Base-by-base conservation (phyloP, 305 asterid genomes). In the Striga hermonthica region DNA sequence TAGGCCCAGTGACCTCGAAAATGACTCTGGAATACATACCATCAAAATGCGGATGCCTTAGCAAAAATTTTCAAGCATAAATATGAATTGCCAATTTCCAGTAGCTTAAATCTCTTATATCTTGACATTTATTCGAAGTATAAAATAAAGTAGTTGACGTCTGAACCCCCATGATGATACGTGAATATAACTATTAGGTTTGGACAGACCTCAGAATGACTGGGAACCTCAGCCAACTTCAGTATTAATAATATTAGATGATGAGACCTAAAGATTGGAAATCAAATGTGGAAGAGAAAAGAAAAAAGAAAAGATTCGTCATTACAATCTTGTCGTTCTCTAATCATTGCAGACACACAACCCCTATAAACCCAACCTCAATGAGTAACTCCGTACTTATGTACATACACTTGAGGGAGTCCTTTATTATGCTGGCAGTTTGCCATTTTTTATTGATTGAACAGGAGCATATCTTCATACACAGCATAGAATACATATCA, bases 1-100 rank as follows among this genome's bases (percentile, higher is more conserved):
- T 40, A 58, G 60, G 77, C 85, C 77, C 73, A 69, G 79, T 62
- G 53, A 67, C 87, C 72, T 43, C 84, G 85, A 68, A 77, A 83
- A 65, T 73, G 80, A 50, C 86, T 80, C 97, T 89, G 76, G 56
- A 78, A 65, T 5, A 66, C 61, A 69, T 66, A 28, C 49, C 54
- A 64, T 37, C 49, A 37, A 12, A 14, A 71, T 9, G 35, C 37
- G 28, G 9, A 12, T 10, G 10, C 41, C 43, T 56, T 36, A 58
- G 43, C 38, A 28, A 60, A 22, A 66, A 45, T 6, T 5, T 15
- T 52, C 16, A 36, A 34, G 37, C 47, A 63, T 8, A 45, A 62
- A 39, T 50, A 52, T 15, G 28, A 65, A 52, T 14, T 37, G 38
- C 44, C 38, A 50, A 54, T 22, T 40, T 39, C 52, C 8, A 39